phyloP scores from a whole-genome alignment of 768 basidiomycete species.

The Lenzites betulinus region DNA sequence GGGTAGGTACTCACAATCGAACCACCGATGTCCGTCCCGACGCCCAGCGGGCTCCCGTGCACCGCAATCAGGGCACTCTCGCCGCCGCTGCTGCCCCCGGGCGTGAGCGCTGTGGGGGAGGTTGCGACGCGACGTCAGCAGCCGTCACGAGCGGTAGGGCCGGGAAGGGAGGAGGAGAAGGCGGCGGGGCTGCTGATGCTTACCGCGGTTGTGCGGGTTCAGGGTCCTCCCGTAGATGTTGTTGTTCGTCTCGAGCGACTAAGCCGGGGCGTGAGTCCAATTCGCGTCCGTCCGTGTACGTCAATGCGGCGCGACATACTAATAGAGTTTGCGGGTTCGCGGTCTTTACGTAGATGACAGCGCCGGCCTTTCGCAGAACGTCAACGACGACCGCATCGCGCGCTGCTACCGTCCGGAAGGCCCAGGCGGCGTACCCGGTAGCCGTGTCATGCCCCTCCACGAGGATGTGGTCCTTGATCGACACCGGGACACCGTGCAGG shows the following conservation, averaged over 20 bases:
- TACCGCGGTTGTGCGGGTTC: conserved; percentile 48
- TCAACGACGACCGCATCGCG: conserved; percentile 46
- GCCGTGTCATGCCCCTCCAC: conserved; percentile 65
- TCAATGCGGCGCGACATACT: conserved; percentile 34
- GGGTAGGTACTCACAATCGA: conserved; percentile 48
- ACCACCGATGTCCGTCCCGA: conserved; percentile 86
- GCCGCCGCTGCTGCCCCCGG: conserved; percentile 86
- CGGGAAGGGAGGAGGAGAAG: neutral
- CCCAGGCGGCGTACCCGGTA: conserved; percentile 75
- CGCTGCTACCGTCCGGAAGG: conserved; percentile 55
- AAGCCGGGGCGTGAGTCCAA: conserved; percentile 16
- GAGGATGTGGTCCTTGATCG: conserved; percentile 71
- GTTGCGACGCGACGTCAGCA: neutral
- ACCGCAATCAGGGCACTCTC: conserved; percentile 79
- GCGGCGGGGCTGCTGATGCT: conserved; percentile 10
- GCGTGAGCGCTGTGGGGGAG: conserved; percentile 34
- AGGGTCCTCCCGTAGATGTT: conserved; percentile 48
- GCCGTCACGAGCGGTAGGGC: conserved; percentile 3
- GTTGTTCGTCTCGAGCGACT: conserved; percentile 57
- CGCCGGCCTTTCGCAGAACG: conserved; percentile 63
- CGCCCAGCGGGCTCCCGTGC: conserved; percentile 78
- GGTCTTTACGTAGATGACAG: conserved; percentile 84
- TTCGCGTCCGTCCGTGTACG: neutral
- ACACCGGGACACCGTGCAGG: conserved; percentile 80
- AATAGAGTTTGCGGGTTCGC: conserved; percentile 83